Conservation (phyloP, 2,329 filamentous ascomycete genomes). For the Diplocarpon mali region DNA sequence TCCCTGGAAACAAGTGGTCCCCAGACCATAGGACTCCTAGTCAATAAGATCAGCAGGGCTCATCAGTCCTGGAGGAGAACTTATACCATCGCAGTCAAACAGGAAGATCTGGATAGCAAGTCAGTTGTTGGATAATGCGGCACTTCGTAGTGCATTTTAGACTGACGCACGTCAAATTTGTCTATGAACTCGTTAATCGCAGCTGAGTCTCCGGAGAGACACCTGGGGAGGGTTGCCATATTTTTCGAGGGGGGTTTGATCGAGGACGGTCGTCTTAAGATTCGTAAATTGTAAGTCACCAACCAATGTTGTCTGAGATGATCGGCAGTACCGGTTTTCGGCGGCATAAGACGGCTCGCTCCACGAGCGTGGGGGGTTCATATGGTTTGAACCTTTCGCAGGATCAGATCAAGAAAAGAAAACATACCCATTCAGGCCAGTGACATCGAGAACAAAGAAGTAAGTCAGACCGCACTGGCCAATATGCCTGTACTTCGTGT, state of each 20-base stretch:
- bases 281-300: too few relatives aligned
- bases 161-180: constrained; percentile 71
- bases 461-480: too few relatives aligned
- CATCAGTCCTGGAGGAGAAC: background rate
- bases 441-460: too few relatives aligned
- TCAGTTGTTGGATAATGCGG: constrained; percentile 5
- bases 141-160: constrained; percentile 3
- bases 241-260: background rate
- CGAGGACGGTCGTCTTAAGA: too few relatives aligned
- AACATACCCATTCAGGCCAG: too few relatives aligned
- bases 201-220: constrained; percentile 68
- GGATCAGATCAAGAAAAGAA: too few relatives aligned
- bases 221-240: constrained; percentile 34
- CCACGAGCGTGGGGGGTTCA: too few relatives aligned
- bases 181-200: constrained; percentile 77
- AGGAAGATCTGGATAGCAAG: constrained; percentile 60
- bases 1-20: constrained; percentile 75
- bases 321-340: too few relatives aligned
- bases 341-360: too few relatives aligned
- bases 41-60: constrained; percentile 11
- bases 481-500: too few relatives aligned
- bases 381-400: too few relatives aligned
- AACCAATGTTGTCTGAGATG: too few relatives aligned
- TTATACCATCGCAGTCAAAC: constrained; percentile 88
- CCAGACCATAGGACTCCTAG: constrained; percentile 93